Evolutionary conservation across 768 basidiomycete species (phyloP).

Genomic region (Dioszegia crocea): DNA sequence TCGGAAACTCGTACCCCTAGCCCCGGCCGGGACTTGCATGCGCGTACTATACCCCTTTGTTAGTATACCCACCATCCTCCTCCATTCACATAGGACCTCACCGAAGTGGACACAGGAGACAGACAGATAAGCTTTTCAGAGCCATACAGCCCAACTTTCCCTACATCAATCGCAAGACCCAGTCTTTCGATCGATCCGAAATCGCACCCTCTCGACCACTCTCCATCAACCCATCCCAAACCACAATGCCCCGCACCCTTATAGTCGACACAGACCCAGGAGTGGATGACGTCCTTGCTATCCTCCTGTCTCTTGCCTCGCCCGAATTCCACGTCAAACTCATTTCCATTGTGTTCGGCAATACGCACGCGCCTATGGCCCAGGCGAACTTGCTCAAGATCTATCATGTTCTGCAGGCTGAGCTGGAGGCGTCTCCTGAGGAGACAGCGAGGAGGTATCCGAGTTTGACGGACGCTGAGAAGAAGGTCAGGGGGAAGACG

Average conservation of each 20-base stretch:
- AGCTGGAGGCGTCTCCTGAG: slow-evolving; percentile 55
- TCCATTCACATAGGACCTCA: too few relatives aligned
- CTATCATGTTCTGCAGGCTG: slow-evolving; percentile 63
- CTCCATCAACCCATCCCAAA: background rate
- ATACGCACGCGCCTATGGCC: slow-evolving; percentile 20
- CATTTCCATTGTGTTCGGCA: slow-evolving; percentile 66
- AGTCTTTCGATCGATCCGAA: background rate
- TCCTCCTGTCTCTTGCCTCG: slow-evolving; percentile 45
- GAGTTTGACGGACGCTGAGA: slow-evolving; percentile 53
- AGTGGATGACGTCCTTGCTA: slow-evolving; percentile 49
- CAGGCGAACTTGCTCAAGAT: slow-evolving; percentile 72
- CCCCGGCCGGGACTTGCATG: too few relatives aligned
- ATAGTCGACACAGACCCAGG: slow-evolving; percentile 50
- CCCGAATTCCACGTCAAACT: slow-evolving; percentile 78
- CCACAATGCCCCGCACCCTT: slow-evolving; percentile 24
- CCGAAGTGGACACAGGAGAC: too few relatives aligned
- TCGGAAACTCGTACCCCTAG: too few relatives aligned
- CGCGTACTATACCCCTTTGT: too few relatives aligned
- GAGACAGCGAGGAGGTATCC: background rate
- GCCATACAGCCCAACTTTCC: too few relatives aligned
- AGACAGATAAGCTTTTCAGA: too few relatives aligned
- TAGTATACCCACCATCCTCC: too few relatives aligned
- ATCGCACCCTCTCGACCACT: background rate
- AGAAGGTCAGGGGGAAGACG: slow-evolving; percentile 52
- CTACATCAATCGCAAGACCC: background rate